A percentile compares a stretch with the other conserved stretches of the same genome.
phyloP scores from a whole-genome alignment of 495 filamentous ascomycete genomes.

The Podospora appendiculata region DNA sequence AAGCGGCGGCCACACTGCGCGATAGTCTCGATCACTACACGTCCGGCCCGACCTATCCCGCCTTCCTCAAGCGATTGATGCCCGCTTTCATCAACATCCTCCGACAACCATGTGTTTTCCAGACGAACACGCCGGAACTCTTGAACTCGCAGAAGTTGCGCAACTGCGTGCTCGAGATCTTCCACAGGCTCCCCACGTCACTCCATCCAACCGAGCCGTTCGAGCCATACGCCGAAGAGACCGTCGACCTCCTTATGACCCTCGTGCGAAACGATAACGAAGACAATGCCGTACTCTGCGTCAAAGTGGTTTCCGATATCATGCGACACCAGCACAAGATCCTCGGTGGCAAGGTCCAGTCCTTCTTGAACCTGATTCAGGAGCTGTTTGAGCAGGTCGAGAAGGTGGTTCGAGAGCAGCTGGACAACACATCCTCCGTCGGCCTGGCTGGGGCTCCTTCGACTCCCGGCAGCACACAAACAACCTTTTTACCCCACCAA shows the following conservation, averaged over 20 bases:
- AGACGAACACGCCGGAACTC: slow-evolving; percentile 79
- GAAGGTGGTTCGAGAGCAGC: slow-evolving; percentile 83
- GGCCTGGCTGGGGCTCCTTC: slow-evolving; percentile 59
- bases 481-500: slow-evolving; percentile 45
- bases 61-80: slow-evolving; percentile 78
- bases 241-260: slow-evolving; percentile 82
- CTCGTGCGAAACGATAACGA: slow-evolving; percentile 90
- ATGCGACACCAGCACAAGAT: slow-evolving; percentile 85
- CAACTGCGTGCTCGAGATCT: slow-evolving; percentile 85
- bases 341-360: slow-evolving; percentile 70
- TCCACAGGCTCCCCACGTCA: slow-evolving; percentile 78
- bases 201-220: slow-evolving; percentile 62
- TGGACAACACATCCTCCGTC: slow-evolving; percentile 58
- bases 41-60: slow-evolving; percentile 51
- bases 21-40: slow-evolving; percentile 72
- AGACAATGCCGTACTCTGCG: slow-evolving; percentile 93
- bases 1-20: slow-evolving; percentile 70
- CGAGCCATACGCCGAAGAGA: slow-evolving; percentile 76
- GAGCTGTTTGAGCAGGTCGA: slow-evolving; percentile 95
- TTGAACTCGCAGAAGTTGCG: slow-evolving; percentile 68
- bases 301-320: slow-evolving; percentile 96
- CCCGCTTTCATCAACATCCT: slow-evolving; percentile 84
- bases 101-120: slow-evolving; percentile 81
- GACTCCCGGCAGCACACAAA: slow-evolving; percentile 67
- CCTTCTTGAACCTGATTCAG: slow-evolving; percentile 84